phyloP scores from a whole-genome alignment of 208 protist genomes.

The Leishmania braziliensis region DNA sequence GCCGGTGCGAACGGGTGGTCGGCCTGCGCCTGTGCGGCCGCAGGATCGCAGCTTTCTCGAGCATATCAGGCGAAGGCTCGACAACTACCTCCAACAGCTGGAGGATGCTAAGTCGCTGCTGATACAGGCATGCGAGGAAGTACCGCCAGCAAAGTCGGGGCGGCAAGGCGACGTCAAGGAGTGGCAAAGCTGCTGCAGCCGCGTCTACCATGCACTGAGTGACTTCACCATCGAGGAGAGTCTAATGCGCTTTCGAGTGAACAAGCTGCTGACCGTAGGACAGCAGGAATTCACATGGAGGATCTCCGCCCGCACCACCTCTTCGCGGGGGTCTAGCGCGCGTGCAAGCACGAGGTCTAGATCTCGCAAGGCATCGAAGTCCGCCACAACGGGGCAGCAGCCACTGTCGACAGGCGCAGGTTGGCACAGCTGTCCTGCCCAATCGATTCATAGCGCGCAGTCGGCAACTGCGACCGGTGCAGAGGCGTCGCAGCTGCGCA shows the following conservation, averaged over 20 bases:
- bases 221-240: conserved; percentile 26
- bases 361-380: conserved; percentile 3
- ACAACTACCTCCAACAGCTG: conserved; percentile 21
- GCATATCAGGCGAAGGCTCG: conserved; percentile 16
- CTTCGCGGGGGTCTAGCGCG: background rate
- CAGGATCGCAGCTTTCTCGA: conserved; percentile 40
- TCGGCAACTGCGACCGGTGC: background rate
- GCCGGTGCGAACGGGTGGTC: conserved; percentile 35
- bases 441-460: background rate
- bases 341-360: background rate
- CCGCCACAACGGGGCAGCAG: background rate
- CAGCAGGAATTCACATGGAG: conserved; percentile 2
- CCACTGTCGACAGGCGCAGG: background rate
- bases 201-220: conserved; percentile 20
- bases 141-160: conserved; percentile 12
- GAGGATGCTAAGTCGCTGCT: conserved; percentile 30
- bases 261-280: conserved; percentile 10
- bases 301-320: conserved; percentile 11
- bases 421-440: background rate
- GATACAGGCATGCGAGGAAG: conserved; percentile 10
- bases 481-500: background rate
- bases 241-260: conserved; percentile 25
- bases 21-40: conserved; percentile 30
- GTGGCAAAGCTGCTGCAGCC: conserved; percentile 38
- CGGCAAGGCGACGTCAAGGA: conserved; percentile 11